Conservation (phyloP, 176 grass and related monocot genomes). For the Tuctoria greenei region DNA sequence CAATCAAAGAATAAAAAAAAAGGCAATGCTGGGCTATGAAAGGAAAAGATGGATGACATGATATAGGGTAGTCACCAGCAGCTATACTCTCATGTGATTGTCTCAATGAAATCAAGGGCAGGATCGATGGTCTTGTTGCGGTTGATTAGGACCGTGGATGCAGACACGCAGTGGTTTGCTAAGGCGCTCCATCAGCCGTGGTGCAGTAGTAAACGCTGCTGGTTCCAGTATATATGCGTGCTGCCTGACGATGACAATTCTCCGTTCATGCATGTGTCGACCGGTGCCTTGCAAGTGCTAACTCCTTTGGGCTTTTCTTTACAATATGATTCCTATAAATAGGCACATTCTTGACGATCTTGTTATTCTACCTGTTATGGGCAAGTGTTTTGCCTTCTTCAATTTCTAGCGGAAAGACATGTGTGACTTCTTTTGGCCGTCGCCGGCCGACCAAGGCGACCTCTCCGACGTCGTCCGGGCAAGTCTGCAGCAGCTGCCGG, state of each 20-base stretch:
- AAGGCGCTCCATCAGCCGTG: neutral
- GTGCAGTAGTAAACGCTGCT: neutral
- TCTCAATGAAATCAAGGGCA: neutral
- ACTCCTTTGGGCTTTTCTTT: neutral
- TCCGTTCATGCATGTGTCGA: neutral
- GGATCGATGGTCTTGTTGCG: neutral
- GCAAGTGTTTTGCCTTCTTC: neutral
- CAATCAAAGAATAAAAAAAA: neutral
- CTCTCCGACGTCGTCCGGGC: conserved; percentile 64
- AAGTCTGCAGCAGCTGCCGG: conserved; percentile 31
- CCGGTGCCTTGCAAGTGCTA: neutral
- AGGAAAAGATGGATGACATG: neutral
- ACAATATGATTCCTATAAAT: neutral
- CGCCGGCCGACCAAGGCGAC: conserved; percentile 61
- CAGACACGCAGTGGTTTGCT: neutral
- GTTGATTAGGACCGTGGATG: neutral
- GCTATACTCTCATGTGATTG: neutral
- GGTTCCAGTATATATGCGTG: neutral
- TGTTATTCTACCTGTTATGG: no score
- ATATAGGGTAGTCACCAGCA: neutral
- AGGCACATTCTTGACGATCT: neutral
- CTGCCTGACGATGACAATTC: neutral
- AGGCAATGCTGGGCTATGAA: neutral
- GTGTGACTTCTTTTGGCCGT: conserved; percentile 85
- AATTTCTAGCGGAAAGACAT: conserved; percentile 22